Evolutionary conservation across 495 filamentous ascomycete genomes (phyloP), one percentile per base, ranked within the genome.

Genomic region (Lasiosphaeria miniovina): DNA sequence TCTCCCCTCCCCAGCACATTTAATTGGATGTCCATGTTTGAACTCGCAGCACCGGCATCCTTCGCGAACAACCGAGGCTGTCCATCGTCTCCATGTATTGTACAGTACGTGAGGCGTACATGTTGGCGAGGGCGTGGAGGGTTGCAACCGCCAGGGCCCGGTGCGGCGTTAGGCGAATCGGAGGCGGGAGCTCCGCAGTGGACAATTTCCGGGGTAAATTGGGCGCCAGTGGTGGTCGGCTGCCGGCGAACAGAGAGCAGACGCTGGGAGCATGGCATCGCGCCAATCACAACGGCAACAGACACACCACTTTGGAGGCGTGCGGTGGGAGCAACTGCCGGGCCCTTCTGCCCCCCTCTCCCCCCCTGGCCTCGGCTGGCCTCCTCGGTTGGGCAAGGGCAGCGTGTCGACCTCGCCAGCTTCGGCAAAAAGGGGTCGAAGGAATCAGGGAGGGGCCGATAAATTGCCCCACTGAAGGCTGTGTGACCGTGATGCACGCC

Each of bases 181-280:
- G 65, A 68, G 58, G 36, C 32, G 48, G 36, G 38, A 32, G 45
- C 49, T 68, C 65, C 65, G 65, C 50, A 55, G 31, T 49, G n/a
- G 24, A 48, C 58, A 68, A 66, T 68, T 48, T 62, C 55, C 60
- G 58, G 66, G 61, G 12, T 66, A 66, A 66, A 68, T 68, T 61
- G 51, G 32, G 56, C 63, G 58, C 61, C 17, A 12, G 49, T 40
- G 45, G 17, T 15, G 40, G 38, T 48, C 12, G 14, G 38, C 14
- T 41, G 43, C 15, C 40, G 48, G 48, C 57, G 38, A 52, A 8
- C 32, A 49, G 36, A 33, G 11, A 24, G 0, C 32, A 34, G 9
- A 34, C 24, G 32, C 24, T 12, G 6, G 24, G 24, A 24, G 2
- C 24, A 24, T 24, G 24, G 24, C 24, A 24, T 24, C 24, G 2